Conservation (phyloP, 345 rosid genomes). For the Eucalyptus virginea region DNA sequence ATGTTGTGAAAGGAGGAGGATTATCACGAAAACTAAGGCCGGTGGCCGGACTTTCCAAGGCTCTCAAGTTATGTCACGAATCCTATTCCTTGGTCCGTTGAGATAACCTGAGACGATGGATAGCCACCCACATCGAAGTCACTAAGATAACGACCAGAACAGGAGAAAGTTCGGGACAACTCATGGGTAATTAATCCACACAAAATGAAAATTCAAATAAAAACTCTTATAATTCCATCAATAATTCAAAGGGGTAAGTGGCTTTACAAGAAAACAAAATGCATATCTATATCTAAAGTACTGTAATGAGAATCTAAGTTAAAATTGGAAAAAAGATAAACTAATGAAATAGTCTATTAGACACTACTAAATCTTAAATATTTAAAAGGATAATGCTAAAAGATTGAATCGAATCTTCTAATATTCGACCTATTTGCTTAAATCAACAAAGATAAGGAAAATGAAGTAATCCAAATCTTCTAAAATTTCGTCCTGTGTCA, state of each 20-base stretch:
- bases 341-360: background rate
- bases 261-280: background rate
- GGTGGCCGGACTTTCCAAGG: background rate
- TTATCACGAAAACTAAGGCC: too few species aligned
- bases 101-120: rapidly evolving
- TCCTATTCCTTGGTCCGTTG: rapidly evolving
- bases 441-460: background rate
- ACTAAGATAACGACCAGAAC: too few species aligned
- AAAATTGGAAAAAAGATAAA: background rate
- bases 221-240: background rate
- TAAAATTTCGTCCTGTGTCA: background rate
- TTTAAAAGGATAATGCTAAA: background rate
- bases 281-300: background rate
- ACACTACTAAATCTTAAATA: background rate
- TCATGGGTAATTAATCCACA: background rate
- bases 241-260: background rate
- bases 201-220: background rate
- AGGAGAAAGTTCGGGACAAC: too few species aligned
- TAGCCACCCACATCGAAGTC: background rate
- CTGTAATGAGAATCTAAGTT: background rate
- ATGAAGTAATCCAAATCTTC: background rate
- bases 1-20: background rate
- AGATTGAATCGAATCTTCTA: background rate
- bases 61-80: background rate
- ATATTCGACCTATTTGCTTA: background rate